These are phyloP conservation scores for Bipolaris zeicola DNA, from an alignment of 2,329 filamentous ascomycete species.

Conservation along the genomic window DNA sequence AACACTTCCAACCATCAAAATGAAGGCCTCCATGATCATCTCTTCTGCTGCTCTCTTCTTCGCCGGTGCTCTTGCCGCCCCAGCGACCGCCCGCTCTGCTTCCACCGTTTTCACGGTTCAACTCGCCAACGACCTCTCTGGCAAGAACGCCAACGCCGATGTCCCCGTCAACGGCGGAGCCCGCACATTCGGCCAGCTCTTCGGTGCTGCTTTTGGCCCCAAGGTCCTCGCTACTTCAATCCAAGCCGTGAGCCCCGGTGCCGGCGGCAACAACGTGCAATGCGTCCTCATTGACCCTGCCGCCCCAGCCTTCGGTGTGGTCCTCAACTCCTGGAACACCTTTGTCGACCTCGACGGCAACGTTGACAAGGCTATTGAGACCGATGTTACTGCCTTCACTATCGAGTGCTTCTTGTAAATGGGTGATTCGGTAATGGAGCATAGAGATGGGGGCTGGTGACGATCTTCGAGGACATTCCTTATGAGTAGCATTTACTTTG, in stretches of 20 bases:
- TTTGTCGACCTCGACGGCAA: constrained; percentile 21
- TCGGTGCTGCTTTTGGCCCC: constrained; percentile 1
- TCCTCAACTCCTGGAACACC: constrained; percentile 18
- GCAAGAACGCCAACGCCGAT: constrained; percentile 8
- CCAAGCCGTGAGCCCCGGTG: constrained; percentile 11
- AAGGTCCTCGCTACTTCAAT: constrained; percentile 7
- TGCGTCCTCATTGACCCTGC: constrained; percentile 6
- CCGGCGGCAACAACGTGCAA: constrained; percentile 2
- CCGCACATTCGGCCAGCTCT: constrained; percentile 7
- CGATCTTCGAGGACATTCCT: not conserved
- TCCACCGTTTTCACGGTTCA: constrained; percentile 4
- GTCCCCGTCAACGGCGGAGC: constrained; percentile 3
- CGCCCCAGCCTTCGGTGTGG: not conserved
- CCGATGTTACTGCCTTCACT: constrained; percentile 16
- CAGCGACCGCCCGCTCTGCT: not conserved
- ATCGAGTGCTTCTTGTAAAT: constrained; percentile 13
- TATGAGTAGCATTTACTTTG: not conserved
- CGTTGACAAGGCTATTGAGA: constrained; percentile 1
- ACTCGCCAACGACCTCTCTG: constrained; percentile 7
- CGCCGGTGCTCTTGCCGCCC: constrained; percentile 8
- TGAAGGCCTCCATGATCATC: constrained; percentile 12
- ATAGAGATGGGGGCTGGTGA: not conserved
- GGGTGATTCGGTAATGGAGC: not conserved
- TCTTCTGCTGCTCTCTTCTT: constrained; percentile 1
- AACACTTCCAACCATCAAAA: constrained; percentile 4